These are phyloP conservation scores for Lobosporangium transversale DNA, from an alignment of 192 early-diverging fungal species.

Conservation along the genomic window DNA sequence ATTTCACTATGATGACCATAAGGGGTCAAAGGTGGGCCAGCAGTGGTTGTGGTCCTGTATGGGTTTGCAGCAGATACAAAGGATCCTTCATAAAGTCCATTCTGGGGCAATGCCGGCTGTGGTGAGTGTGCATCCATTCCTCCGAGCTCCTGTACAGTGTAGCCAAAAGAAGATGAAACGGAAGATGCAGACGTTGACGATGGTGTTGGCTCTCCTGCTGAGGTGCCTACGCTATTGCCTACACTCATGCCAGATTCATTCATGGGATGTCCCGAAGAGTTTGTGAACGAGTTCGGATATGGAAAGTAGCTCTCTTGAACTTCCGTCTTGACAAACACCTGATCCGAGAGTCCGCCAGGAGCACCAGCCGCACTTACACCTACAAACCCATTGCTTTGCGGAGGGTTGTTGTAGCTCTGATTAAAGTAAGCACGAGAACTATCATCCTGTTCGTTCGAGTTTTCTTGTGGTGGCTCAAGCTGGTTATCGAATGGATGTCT, in stretches of 20 bases:
- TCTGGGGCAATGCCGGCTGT: constrained; percentile 5
- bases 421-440: not conserved
- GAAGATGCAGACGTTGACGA: constrained; percentile 19
- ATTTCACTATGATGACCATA: not conserved
- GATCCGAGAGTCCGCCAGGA: not conserved
- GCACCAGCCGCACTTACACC: too few species aligned
- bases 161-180: constrained; percentile 26
- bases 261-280: constrained; percentile 5
- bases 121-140: constrained; percentile 13
- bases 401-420: constrained; percentile 8
- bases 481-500: constrained; percentile 38
- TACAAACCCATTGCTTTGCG: not conserved
- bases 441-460: constrained; percentile 19
- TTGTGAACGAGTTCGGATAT: constrained; percentile 3
- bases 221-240: not conserved
- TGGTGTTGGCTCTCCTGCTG: constrained; percentile 10
- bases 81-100: constrained; percentile 21
- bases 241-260: not conserved
- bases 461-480: constrained; percentile 28
- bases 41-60: not conserved
- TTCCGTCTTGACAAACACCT: constrained; percentile 13
- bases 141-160: constrained; percentile 16
- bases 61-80: not conserved
- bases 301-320: constrained; percentile 13
- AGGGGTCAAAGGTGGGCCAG: too few species aligned